phyloP scores from a whole-genome alignment of 306 rosid genomes.

The Glycine tomentella region DNA sequence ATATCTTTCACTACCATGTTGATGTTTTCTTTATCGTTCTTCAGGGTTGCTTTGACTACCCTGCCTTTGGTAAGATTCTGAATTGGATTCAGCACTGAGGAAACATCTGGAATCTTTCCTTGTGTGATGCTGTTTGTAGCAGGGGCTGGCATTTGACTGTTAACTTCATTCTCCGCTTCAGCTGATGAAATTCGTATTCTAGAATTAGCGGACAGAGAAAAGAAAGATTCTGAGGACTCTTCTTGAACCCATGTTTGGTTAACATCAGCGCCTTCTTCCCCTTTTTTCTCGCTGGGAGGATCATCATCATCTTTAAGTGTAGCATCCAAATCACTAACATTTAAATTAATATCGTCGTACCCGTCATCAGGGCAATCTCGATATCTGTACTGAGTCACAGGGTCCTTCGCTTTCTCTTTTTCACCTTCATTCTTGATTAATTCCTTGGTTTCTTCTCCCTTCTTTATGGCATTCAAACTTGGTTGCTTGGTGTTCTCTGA shows the following conservation, averaged over 20 bases:
- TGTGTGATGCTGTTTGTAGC: not conserved
- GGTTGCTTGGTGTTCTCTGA: constrained; percentile 15
- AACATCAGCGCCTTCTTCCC: constrained; percentile 7
- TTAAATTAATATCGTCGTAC: constrained; percentile 31
- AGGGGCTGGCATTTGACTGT: constrained; percentile 50
- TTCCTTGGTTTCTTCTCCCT: constrained; percentile 12
- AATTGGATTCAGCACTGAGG: constrained; percentile 57
- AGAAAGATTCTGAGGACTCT: constrained; percentile 82
- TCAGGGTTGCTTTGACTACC: too few relatives aligned
- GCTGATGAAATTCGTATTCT: constrained; percentile 52
- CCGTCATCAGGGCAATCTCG: constrained; percentile 43
- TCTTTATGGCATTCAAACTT: not conserved
- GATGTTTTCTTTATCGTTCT: constrained; percentile 68
- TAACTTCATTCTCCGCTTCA: constrained; percentile 68
- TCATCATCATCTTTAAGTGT: not conserved
- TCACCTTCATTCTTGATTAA: constrained; percentile 28
- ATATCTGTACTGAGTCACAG: constrained; percentile 25
- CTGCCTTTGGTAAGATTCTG: constrained; percentile 30
- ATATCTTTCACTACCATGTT: constrained; percentile 41
- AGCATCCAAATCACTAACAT: constrained; percentile 24
- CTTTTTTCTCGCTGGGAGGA: not conserved
- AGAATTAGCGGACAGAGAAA: constrained; percentile 68
- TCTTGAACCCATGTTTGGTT: constrained; percentile 38
- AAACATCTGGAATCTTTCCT: constrained; percentile 25
- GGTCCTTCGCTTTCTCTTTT: not conserved